Evolutionary conservation across 805 yeast genomes (phyloP), one percentile per base, ranked within the genome.

Genomic region (Zygotorulaspora sp.): DNA sequence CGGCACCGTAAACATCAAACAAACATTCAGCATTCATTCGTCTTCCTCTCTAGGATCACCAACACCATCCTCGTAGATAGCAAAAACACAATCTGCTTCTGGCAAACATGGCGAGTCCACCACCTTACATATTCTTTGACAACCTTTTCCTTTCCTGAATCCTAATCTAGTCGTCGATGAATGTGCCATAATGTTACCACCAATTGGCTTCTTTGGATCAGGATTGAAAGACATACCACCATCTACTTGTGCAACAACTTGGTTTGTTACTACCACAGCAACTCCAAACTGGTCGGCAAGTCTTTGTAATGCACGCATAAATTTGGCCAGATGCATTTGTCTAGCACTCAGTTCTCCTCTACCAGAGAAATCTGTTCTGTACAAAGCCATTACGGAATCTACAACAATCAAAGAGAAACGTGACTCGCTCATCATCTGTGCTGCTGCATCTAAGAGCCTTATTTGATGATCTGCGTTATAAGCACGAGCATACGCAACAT

Each of bases 251-350:
- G 97, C 97, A 5, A 87, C 96, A 15, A 92, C 98, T 63, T 92
- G 98, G 65, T 92, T 92, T 2, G 94, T 84, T 31, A 92, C 87
- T 5, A 92, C 88, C 7, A 90, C 96, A 0, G 97, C 98, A 40
- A 92, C 87, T 31, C 98, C 98, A 64, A 85, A 92, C 66, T 90
- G 97, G 63, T 92, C 98, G 0, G 97, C 97, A 38, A 92, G 72
- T 52, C 96, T 69, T 62, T 92, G 97, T 44, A 92, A 72, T 13
- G 84, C 80, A 52, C 97, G 74, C 89, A 92, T 80, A 56, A 83
- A 88, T 62, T 81, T 83, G 20, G 97, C 97, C 39, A 92, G 89
- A 55, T 87, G 96, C 68, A 80, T 77, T 65, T 92, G 98, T 50
- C 98, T 74, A 3, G 96, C 96, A 52, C 94, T 81, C 47, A 92